Conservation (phyloP, 2,329 filamentous ascomycete genomes). For the Trichoderma sp. region DNA sequence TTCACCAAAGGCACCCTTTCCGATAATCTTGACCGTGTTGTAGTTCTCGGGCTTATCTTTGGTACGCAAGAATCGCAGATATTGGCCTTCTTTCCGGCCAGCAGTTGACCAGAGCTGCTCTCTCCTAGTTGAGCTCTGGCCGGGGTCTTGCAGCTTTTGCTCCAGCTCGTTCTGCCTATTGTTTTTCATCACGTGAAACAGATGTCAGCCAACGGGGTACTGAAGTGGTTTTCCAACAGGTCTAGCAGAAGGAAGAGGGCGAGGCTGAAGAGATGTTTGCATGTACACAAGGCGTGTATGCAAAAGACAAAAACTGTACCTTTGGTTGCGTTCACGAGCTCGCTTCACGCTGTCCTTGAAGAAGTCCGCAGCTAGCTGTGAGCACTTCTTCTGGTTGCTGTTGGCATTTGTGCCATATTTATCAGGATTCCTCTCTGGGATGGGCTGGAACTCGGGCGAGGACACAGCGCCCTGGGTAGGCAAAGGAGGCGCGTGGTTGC, state of each 20-base stretch:
- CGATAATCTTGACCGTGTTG: conserved; percentile 94
- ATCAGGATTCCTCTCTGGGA: conserved; percentile 84
- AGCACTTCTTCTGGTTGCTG: conserved; percentile 71
- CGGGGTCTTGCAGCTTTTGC: conserved; percentile 76
- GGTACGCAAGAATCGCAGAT: conserved; percentile 89
- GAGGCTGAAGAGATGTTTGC: not conserved
- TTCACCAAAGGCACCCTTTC: conserved; percentile 97
- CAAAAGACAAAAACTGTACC: conserved; percentile 56
- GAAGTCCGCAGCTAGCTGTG: conserved; percentile 78
- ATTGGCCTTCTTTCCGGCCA: conserved; percentile 86
- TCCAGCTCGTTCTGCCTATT: conserved; percentile 88
- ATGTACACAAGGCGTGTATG: not conserved
- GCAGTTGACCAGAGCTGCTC: conserved; percentile 83
- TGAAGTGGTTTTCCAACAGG: not conserved
- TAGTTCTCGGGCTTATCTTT: conserved; percentile 95
- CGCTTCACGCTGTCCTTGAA: conserved; percentile 99
- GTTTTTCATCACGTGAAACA: not conserved
- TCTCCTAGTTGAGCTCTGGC: conserved; percentile 73
- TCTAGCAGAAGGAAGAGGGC: not conserved
- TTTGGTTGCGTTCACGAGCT: conserved; percentile 90
- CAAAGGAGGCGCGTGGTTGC: conserved; percentile 68
- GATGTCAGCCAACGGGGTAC: not conserved
- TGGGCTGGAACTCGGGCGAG: conserved; percentile 72
- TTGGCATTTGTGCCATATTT: conserved; percentile 67
- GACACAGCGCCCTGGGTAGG: conserved; percentile 60